phyloP scores from a whole-genome alignment of 148 eudicot species.

The Amaranthus palmeri region DNA sequence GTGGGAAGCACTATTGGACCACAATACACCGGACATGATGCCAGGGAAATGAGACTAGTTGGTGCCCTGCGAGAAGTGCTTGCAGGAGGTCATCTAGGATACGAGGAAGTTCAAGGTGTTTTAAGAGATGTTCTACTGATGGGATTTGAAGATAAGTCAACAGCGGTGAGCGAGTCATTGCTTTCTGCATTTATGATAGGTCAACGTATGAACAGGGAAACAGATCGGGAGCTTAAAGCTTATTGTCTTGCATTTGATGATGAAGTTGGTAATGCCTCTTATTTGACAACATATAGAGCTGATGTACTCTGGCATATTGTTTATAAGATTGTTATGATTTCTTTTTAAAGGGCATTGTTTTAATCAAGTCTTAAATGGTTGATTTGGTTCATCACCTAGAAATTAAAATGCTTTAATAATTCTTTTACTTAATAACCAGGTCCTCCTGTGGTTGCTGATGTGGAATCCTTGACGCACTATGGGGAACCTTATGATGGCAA shows the following conservation, averaged over 20 bases:
- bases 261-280: slow-evolving; percentile 60
- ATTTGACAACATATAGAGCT: slow-evolving; percentile 20
- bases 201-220: slow-evolving; percentile 97
- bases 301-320: slow-evolving; percentile 14
- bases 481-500: slow-evolving; percentile 99
- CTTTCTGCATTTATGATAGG: slow-evolving; percentile 93
- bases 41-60: slow-evolving; percentile 91
- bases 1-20: slow-evolving; percentile 74
- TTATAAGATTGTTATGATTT: slow-evolving; percentile 5
- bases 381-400: not conserved
- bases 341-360: slow-evolving; percentile 4
- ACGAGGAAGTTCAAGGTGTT: slow-evolving; percentile 96
- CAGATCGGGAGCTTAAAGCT: slow-evolving; percentile 95
- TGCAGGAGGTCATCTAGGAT: slow-evolving; percentile 97
- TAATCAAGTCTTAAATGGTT: not conserved
- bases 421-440: slow-evolving; percentile 39
- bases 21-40: slow-evolving; percentile 66
- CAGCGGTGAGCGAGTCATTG: slow-evolving; percentile 68
- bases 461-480: slow-evolving; percentile 83
- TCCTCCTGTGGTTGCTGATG: slow-evolving; percentile 80
- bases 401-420: not conserved
- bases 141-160: slow-evolving; percentile 35
- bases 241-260: slow-evolving; percentile 98
- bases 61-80: slow-evolving; percentile 94
- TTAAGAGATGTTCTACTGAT: slow-evolving; percentile 79